Evolutionary conservation across 23 red algal genomes (phyloP), one percentile per base, ranked within the genome.

Genomic region (Gracilaria domingensis): DNA sequence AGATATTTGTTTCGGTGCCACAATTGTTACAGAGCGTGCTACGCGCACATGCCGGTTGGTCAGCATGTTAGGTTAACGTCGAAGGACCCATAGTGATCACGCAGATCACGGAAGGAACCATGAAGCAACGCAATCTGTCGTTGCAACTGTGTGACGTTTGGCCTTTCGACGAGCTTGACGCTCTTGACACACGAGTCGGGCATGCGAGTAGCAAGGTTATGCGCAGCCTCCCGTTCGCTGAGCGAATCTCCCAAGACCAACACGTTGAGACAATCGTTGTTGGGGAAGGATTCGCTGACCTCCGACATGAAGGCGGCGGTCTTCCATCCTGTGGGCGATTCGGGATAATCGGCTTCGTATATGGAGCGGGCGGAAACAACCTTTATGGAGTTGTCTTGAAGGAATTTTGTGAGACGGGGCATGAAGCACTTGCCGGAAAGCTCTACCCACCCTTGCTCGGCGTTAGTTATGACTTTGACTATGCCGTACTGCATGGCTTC

Each of bases 31-130:
- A 65, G 12, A 30, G 26, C 60, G 60, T 28, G 4, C 4, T 32
- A 45, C 11, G 42, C 8, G 60, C 23, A 12, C 60, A 30, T 65
- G 60, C 60, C 5, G 30, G 23, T 26, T 65, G 60, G 45, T 90
- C 90, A 96, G 66, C 90, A 95, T 49, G 88, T 83, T 26, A 95
- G 76, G 83, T 98, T 96, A 62, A 98, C 79, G 84, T 98, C 96
- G 75, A 98, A 98, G 39, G 93, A 94, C 21, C 93, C 93, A 67
- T 95, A 91, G 58, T 95, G 93, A 17, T 75, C 88, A 69, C 81
- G 93, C 54, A 98, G 66, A 56, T 98, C 81, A 73, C 79, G 75
- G 51, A 96, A 95, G 55, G 90, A 82, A n/a, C 88, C 66, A 36
- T 80, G 70, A 8, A 98, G 56, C 40, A 98, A 70, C 8, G 72